Percentiles rank a stretch among this genome's conserved stretches.
These are phyloP conservation scores for Lavandula angustifolia DNA, from an alignment of 257 asterid species.

Conservation along the genomic window DNA sequence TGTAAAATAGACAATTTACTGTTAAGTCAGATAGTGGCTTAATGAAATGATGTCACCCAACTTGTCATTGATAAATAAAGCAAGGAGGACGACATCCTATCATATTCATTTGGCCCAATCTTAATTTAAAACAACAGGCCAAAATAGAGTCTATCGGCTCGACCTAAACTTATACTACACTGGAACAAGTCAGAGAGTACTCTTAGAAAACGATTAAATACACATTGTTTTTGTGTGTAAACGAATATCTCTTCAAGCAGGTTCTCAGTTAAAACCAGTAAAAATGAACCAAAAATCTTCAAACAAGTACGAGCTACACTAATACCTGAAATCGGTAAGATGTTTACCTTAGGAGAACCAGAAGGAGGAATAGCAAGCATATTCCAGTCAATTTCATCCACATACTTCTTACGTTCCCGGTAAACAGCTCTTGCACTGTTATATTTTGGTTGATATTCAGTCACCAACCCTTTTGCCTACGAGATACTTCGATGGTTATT, in stretches of 20 bases:
- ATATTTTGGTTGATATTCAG: constrained; percentile 92
- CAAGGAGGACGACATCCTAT: not conserved
- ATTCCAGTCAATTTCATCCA: constrained; percentile 97
- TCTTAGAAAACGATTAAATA: not conserved
- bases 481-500: constrained; percentile 37
- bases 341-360: constrained; percentile 75
- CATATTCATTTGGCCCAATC: not conserved
- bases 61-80: constrained; percentile 8
- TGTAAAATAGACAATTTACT: constrained; percentile 38
- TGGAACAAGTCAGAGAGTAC: not conserved
- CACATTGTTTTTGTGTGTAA: not conserved
- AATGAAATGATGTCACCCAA: not conserved
- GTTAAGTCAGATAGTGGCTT: constrained; percentile 19
- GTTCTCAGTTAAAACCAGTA: not conserved
- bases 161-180: too few relatives aligned
- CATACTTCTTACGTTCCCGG: constrained; percentile 86
- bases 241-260: constrained; percentile 1
- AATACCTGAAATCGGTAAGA: constrained; percentile 8
- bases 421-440: constrained; percentile 98
- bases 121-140: constrained; percentile 15
- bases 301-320: not conserved
- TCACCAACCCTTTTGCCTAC: constrained; percentile 93
- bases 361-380: constrained; percentile 97
- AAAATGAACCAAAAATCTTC: constrained; percentile 3
- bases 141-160: not conserved